Evolutionary conservation across 306 rosid species (phyloP), one percentile per base, ranked within the genome.

Genomic region (Chamaecrista fasciculata): DNA sequence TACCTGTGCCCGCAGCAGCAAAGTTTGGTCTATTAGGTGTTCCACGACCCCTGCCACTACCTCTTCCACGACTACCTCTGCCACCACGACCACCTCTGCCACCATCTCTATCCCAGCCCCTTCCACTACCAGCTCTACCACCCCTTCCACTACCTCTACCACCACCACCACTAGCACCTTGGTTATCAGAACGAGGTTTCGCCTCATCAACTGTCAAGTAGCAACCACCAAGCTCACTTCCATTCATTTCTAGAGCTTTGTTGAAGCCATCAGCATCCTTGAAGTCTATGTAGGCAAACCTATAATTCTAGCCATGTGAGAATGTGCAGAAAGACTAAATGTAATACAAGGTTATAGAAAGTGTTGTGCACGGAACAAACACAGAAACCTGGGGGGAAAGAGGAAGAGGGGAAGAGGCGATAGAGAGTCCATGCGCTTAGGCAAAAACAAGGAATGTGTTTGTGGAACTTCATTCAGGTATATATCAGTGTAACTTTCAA

Each of bases 231-330:
- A 86, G 76, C 0, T 94, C 89, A 48, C 69, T 5, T 23, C 78
- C 84, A 73, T 86, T 61, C 24, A 88, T 79, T 64, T 84, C 96
- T 0, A 94, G 56, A 5, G 99, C 99, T 55, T 81, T 76, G 59
- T 36, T 66, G 23, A 85, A 10, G 56, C 78, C 10, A 20, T 66
- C 74, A 0, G 18, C 15, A 47, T 83, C 89, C 5, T 19, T 5
- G 46, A 94, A 94, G 85, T 94, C 99, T 71, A 94, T 1, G 76
- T 91, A 94, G 2, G 99, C 97, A 70, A 79, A 67, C 67, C 97
- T 94, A 76, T 42, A 52, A 51, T 28, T 1, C 44, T 44, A 11
- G 14, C n/a, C 5, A 8, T 21, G 16, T 62, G 48, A 71, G 15
- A 65, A 18, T 0, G n/a, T 31, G 47, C 39, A 55, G 56, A 5